Evolutionary conservation across 2,329 filamentous ascomycete genomes (phyloP), one percentile per base, ranked within the genome.

Genomic region (Beauveria pseudobassiana): DNA sequence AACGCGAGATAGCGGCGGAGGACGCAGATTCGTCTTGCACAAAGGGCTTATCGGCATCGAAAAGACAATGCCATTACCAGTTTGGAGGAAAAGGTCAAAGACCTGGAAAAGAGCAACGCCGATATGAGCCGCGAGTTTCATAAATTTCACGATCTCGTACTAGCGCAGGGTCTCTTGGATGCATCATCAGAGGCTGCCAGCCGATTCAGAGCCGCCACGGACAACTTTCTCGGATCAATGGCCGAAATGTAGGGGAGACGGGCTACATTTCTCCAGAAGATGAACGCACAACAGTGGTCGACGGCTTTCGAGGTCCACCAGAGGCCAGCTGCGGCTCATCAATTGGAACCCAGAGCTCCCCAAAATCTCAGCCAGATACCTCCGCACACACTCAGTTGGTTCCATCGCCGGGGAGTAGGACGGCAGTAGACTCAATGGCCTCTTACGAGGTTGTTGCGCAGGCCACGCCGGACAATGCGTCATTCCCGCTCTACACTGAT

Each of bases 1-100:
- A 62, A 74, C 64, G 64, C 24, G 51, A 63, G 53, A 30, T 46
- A 90, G 89, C 87, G 91, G 64, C 88, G 92, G 58, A 84, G 92
- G 60, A 93, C 90, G 5, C 92, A 96, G 71, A 95, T 96, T 65
- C 87, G 92, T 26, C 82, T 93, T 60, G 92, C 92, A 2, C 92
- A 96, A 72, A 81, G 91, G 66, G 91, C 91, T 1, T 96, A 96
- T 70, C 85, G 92, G 18, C 85, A 89, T 69, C 87, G 92, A 57
- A 96, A 96, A 74, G 92, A 96, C 70, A 87, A 83, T 24, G 89
- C 89, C 5, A 93, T 96, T 61, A 82, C 85, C 30, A 85, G 84
- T 1, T 79, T 96, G 12, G 87, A 91, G 70, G 81, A 84, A 59
- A 82, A 87, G 64, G 89, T 93, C 28, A 78, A 86, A 59, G 80